These are phyloP conservation scores for Populus hybrid DNA, from an alignment of 441 rosid genomes.

Conservation along the genomic window DNA sequence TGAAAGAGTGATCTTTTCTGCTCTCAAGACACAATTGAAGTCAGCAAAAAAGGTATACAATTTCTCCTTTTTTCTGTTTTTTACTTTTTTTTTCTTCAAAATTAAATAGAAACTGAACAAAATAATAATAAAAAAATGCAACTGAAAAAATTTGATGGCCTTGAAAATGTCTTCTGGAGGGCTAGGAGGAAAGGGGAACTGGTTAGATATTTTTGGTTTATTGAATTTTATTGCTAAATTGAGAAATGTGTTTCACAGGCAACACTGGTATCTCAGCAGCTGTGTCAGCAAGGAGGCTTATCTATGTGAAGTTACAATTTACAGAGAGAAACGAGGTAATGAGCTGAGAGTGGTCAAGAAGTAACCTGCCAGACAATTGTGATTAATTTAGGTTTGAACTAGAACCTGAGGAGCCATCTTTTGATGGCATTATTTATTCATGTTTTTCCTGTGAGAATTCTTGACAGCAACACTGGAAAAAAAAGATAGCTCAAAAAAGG, in stretches of 20 bases:
- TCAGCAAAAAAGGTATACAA: constrained; percentile 1
- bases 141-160: background rate
- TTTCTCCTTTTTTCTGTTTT: background rate
- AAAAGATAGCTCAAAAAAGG: too few relatives aligned
- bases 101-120: background rate
- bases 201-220: background rate
- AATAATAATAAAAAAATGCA: background rate
- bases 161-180: background rate
- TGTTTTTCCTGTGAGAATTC: too few relatives aligned
- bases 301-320: background rate
- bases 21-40: background rate
- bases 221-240: background rate
- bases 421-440: too few relatives aligned
- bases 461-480: too few relatives aligned
- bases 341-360: background rate
- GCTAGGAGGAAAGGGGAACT: background rate
- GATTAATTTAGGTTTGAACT: background rate
- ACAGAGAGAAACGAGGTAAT: background rate
- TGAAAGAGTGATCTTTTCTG: background rate
- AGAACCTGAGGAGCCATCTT: too few relatives aligned
- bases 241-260: background rate
- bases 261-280: background rate
- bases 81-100: background rate
- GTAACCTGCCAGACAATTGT: background rate
- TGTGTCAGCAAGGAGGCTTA: background rate